These are phyloP conservation scores for Daldinia caldariorum DNA, from an alignment of 495 filamentous ascomycete genomes.

Conservation along the genomic window DNA sequence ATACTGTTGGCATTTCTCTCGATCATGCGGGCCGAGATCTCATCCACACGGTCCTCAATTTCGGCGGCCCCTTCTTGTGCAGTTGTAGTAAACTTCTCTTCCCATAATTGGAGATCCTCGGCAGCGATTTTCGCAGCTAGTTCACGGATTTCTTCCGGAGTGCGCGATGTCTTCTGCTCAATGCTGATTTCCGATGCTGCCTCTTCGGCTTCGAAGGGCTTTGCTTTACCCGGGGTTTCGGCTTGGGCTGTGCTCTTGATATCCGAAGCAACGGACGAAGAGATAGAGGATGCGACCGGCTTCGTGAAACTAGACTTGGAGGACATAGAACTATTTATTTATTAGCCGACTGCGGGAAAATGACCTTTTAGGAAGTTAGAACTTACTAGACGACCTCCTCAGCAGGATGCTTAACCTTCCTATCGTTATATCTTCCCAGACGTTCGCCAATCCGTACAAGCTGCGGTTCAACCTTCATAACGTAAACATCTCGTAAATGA, in stretches of 20 bases:
- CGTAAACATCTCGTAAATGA: constrained; percentile 78
- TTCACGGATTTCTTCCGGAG: constrained; percentile 55
- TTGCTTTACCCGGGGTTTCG: constrained; percentile 10
- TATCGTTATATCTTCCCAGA: constrained; percentile 75
- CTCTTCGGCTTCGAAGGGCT: constrained; percentile 13
- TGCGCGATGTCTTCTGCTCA: constrained; percentile 37
- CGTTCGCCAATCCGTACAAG: constrained; percentile 90
- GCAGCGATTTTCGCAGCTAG: constrained; percentile 72
- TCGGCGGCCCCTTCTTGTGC: constrained; percentile 82
- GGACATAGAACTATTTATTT: constrained; percentile 3
- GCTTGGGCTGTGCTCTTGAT: constrained; percentile 24
- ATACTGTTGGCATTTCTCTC: constrained; percentile 57
- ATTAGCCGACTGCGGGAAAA: constrained; percentile 20
- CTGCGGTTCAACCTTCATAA: constrained; percentile 93
- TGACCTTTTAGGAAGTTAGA: not conserved
- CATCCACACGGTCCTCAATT: constrained; percentile 77
- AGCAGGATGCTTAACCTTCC: constrained; percentile 24
- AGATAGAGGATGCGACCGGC: constrained; percentile 46
- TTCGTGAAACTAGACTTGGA: constrained; percentile 50
- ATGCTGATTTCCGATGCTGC: constrained; percentile 23
- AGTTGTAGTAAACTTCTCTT: constrained; percentile 83
- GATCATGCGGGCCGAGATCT: constrained; percentile 67
- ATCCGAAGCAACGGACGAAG: constrained; percentile 30
- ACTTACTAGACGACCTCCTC: constrained; percentile 43
- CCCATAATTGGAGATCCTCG: constrained; percentile 82